Evolutionary conservation across 306 rosid species (phyloP), one percentile per base, ranked within the genome.

Genomic region (Vigna radiata): DNA sequence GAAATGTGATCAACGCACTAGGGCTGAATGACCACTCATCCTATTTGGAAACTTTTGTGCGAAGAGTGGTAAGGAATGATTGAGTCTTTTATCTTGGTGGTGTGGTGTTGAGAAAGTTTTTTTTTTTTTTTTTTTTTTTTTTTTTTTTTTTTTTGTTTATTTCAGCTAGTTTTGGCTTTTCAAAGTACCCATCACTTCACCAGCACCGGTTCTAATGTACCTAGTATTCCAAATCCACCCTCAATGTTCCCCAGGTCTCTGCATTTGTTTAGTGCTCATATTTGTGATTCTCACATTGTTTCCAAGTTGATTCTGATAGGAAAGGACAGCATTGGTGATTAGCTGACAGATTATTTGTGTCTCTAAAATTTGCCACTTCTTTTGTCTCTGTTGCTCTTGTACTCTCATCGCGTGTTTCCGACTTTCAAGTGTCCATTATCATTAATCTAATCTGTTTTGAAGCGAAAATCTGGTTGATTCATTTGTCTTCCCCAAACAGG

Each of bases 31-130:
- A 59, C 21, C 21, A 25, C 6, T 15, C 8, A 16, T 74, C 72
- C 25, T 19, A 21, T 72, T 60, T 67, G 37, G 92, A 91, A 80
- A 46, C 47, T 75, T 71, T 88, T 61, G 0, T 91, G 17, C 77
- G 89, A 53, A 27, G 16, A 63, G 74, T 88, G 87, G 94, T 91
- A 81, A 49, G 82, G 13, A 56, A 36, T 58, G 16, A 23, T 47
- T 41, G 25, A 75, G 4, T 58, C 73, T 66, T 49, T 63, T 33
- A 61, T 72, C n/a, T 66, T 41, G 33, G 37, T 43, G 59, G 37
- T 1, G 4, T 6, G 67, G 74, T 63, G 46, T 66, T 41, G 37
- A 52, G n/a, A 23, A 73, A 17, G 3, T n/a, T 72, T 46, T 3
- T 11, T 6, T 14, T 67, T 23, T n/a, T 72, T 46, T 3, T 11